These are phyloP conservation scores for Cynanchum wilfordii DNA, from an alignment of 257 asterid genomes.

Conservation along the genomic window DNA sequence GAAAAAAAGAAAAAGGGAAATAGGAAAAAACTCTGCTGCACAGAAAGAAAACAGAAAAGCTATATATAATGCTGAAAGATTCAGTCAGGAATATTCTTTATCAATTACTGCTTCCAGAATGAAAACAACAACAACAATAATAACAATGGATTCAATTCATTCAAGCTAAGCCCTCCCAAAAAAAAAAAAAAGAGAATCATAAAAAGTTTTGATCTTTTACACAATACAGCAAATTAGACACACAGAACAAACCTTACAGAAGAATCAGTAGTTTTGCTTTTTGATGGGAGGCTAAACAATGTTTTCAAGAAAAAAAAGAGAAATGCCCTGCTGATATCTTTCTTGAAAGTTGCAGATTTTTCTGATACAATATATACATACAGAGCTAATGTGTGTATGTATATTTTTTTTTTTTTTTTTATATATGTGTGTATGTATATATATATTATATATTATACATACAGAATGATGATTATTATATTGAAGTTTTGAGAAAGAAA, in stretches of 20 bases:
- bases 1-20: too few species aligned
- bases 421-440: too few species aligned
- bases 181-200: too few species aligned
- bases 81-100: neutral
- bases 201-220: neutral
- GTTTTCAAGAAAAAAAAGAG: too few species aligned
- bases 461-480: neutral
- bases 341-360: neutral
- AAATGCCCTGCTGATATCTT: neutral
- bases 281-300: too few species aligned
- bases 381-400: neutral
- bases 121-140: neutral
- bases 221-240: neutral
- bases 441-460: too few species aligned
- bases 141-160: too few species aligned
- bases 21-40: neutral
- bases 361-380: neutral
- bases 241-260: neutral
- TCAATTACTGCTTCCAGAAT: neutral
- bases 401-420: too few species aligned
- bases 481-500: conserved; percentile 2
- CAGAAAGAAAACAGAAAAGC: neutral
- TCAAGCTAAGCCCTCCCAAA: too few species aligned
- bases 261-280: neutral
- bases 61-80: conserved; percentile 1